Base-by-base conservation (phyloP, 164 flowering plant species). In the Piper betle region DNA sequence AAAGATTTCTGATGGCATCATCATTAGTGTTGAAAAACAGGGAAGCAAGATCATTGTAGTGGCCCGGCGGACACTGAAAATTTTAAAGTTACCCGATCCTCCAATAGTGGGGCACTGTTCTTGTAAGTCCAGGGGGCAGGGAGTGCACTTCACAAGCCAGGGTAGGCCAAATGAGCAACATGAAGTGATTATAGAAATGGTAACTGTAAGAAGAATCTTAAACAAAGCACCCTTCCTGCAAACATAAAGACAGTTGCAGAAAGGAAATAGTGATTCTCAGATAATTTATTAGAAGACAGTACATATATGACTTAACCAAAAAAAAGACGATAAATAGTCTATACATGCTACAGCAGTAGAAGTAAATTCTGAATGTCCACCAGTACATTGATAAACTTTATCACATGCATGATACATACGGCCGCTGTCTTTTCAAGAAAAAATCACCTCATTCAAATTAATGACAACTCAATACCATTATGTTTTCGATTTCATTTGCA, bases 41-140 rank as follows among this genome's bases (percentile, higher is more conserved):
- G 58, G 96, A 85, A 18, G 98, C 97, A 38, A 93, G 87, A 71
- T 86, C 98, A 66, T 90, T 93, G 80, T 90, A 93, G 53, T 84
- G 84, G 57, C 81, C 80, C 37, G 81, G 66, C 4, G 75, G 88
- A 64, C 98, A 93, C 48, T 87, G 86, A 78, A 89, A 88, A 64
- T 61, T 84, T 86, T 91, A 78, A 68, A 91, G 82, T 82, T 83
- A 25, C 96, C 97, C 0, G 87, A 79, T 33, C 83, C 88, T 19
- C 86, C 86, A 52, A 73, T 60, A 3, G 83, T 82, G 8, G 96
- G 91, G 77, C 96, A 92, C 57, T 73, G 71, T 18, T 78, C 83
- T 39, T 66, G 69, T 63, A 70, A 10, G 58, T 65, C 72, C 4
- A 66, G 5, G 3, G 98, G 96, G 62, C 98, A 92, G 0, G 96